phyloP scores from a whole-genome alignment of 306 rosid genomes.

The Pyrus betulifolia region DNA sequence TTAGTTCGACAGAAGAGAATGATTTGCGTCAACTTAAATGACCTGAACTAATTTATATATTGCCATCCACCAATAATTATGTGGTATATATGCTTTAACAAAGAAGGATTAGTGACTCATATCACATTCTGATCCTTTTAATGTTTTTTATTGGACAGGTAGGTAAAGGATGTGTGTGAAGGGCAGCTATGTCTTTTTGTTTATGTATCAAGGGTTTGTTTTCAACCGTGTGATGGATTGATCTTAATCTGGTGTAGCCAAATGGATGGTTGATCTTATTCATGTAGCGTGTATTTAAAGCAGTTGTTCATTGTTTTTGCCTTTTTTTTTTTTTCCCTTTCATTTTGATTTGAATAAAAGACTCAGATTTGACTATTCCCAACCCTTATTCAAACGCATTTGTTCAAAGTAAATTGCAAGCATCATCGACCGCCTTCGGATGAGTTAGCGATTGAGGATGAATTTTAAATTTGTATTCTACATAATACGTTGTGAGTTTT shows the following conservation, averaged over 20 bases:
- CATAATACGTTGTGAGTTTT: rapidly evolving
- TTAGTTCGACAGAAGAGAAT: too few relatives aligned
- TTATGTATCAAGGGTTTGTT: neutral
- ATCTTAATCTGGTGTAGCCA: neutral
- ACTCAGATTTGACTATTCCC: neutral
- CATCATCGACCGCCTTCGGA: too few relatives aligned
- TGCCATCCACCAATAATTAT: too few relatives aligned
- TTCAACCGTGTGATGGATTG: neutral
- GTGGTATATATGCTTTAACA: too few relatives aligned
- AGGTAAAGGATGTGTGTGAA: neutral
- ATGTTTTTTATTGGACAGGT: neutral
- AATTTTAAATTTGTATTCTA: too few relatives aligned
- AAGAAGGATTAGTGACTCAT: neutral
- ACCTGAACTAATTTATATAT: neutral
- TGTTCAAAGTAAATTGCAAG: neutral
- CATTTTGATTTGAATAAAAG: neutral
- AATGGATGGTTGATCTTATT: neutral
- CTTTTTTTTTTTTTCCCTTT: neutral
- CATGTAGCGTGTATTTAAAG: too few relatives aligned
- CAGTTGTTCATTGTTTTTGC: too few relatives aligned
- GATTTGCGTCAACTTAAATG: neutral
- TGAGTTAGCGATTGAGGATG: too few relatives aligned
- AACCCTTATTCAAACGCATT: neutral
- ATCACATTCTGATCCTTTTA: neutral
- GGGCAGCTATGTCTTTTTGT: neutral